phyloP scores from a whole-genome alignment of 306 rosid genomes.

The Dalbergia oliveri region DNA sequence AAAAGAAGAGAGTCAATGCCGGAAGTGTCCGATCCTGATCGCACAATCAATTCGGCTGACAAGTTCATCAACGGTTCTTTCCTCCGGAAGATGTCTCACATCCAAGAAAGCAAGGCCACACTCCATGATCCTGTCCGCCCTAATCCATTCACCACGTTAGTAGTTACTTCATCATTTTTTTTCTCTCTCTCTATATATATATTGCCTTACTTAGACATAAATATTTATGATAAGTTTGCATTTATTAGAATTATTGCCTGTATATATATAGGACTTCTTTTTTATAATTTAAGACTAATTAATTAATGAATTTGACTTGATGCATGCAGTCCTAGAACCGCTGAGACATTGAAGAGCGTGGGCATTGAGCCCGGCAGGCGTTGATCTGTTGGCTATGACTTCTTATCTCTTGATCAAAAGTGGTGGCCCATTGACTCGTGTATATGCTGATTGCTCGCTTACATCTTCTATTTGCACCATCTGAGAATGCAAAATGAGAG shows the following conservation, averaged over 20 bases:
- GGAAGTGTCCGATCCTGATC: slow-evolving; percentile 51
- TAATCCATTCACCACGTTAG: slow-evolving; percentile 51
- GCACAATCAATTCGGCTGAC: slow-evolving; percentile 35
- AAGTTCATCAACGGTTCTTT: slow-evolving; percentile 54
- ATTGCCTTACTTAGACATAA: no score
- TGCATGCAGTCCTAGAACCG: slow-evolving; percentile 43
- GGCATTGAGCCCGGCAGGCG: slow-evolving; percentile 41
- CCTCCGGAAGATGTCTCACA: slow-evolving; percentile 44
- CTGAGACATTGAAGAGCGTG: slow-evolving; percentile 51
- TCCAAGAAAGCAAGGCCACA: slow-evolving; percentile 31
- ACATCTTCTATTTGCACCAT: slow-evolving; percentile 10
- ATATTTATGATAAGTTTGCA: no score
- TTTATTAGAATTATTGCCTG: no score
- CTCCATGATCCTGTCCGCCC: slow-evolving; percentile 47
- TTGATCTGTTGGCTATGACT: slow-evolving; percentile 6
- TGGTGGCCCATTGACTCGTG: slow-evolving; percentile 18
- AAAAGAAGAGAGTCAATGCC: slow-evolving; percentile 45
- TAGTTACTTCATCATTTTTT: no score
- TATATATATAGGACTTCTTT: background rate
- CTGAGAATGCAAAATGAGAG: slow-evolving; percentile 35
- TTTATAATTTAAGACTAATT: background rate
- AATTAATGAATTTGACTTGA: background rate
- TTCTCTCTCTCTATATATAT: no score
- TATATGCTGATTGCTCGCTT: background rate
- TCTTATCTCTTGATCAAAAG: background rate